Base-by-base conservation (phyloP, 2,329 filamentous ascomycete species). In the Talaromyces sp. region DNA sequence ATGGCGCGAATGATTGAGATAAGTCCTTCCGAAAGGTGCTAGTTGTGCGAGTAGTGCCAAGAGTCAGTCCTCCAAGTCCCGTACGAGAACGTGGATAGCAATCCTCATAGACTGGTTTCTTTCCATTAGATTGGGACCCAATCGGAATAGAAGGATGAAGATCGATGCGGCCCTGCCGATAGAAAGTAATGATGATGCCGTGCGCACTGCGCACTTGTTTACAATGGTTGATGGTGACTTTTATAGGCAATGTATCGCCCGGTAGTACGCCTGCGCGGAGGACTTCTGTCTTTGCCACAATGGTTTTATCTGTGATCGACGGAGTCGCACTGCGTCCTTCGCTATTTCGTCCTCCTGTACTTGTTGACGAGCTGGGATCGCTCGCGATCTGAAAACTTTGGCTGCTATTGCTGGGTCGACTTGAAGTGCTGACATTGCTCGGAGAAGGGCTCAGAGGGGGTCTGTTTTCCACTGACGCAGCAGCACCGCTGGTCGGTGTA, bases 11-110 rank as follows among this genome's bases (percentile, higher is more conserved):
- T 1, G 89, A 87, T 70, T 99, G 94, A 4, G 90, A 88, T 3
- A 99, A 77, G 70, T 99, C 94, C 70, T 97, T 97, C 49, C 94
- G 88, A 70, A 97, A 97, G n/a, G 94, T 83, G 70, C 92, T 94
- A 68, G 86, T 93, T 2, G 91, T 92, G 33, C 90, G 88, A 6
- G 89, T 89, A 1, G 91, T 94, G 1, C 90, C 90, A 36, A 97
- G 80, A 1, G 92, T 95, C 24, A 97, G 78, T 0, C 92, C 92
- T 14, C 89, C 90, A 7, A 97, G 81, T 0, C 91, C 92, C 1
- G 91, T 95, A 55, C 88, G 86, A 2, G 91, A 96, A 64, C 87
- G 90, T 4, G 92, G 91, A 67, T 92, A 95, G 65, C 88, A 90
- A 55, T 96, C 90, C 62, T 93, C 89, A 64, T 88, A 90, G 54